Evolutionary conservation across 2,329 filamentous ascomycete genomes (phyloP).

Genomic region (Clonostachys rosea): DNA sequence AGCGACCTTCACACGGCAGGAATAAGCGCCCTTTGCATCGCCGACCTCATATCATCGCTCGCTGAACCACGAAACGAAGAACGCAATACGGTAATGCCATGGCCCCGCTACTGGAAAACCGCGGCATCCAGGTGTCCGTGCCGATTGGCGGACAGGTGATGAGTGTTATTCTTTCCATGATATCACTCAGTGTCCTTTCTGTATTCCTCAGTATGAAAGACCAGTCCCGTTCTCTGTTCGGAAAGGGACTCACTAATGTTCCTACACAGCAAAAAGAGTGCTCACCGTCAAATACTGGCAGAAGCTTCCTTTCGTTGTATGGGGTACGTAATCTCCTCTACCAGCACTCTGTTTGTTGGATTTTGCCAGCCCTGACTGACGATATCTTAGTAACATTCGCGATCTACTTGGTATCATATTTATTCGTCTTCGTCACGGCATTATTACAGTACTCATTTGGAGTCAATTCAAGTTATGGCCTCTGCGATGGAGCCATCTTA

Average conservation of each 20-base stretch:
- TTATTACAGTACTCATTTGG: conserved; percentile 53
- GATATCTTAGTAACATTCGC: conserved; percentile 45
- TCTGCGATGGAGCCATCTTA: conserved; percentile 55
- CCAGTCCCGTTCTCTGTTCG: neutral
- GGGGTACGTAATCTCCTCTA: conserved; percentile 27
- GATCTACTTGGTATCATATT: conserved; percentile 56
- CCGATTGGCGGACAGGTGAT: conserved; percentile 26
- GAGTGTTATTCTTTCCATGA: conserved; percentile 25
- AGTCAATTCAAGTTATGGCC: conserved; percentile 41
- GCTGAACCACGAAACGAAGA: too few species aligned
- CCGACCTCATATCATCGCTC: too few species aligned
- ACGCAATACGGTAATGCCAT: too few species aligned
- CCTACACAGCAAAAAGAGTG: conserved; percentile 24
- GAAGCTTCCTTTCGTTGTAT: conserved; percentile 33
- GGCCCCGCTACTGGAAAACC: too few species aligned
- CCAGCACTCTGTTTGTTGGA: neutral
- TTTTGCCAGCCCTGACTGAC: too few species aligned
- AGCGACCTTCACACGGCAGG: too few species aligned
- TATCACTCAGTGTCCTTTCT: conserved; percentile 24
- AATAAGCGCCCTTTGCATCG: too few species aligned
- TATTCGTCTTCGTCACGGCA: conserved; percentile 53
- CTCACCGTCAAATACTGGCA: conserved; percentile 29
- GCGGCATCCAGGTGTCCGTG: conserved; percentile 6
- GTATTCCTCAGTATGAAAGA: conserved; percentile 25
- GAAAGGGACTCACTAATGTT: neutral